phyloP scores from a whole-genome alignment of 2,329 filamentous ascomycete genomes.

The Neonectria coccinea region DNA sequence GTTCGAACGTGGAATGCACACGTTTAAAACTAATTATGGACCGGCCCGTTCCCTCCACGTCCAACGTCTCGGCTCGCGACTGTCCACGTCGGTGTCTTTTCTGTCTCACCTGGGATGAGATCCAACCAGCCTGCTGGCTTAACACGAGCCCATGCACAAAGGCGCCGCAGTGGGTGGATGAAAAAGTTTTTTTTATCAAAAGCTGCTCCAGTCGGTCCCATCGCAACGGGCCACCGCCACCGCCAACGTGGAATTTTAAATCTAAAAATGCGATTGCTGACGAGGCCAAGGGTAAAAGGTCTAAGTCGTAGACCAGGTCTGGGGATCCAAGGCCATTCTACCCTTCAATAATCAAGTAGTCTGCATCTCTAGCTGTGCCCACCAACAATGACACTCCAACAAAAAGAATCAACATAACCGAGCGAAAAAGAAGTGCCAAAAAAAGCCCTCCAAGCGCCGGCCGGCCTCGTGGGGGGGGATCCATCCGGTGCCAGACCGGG shows the following conservation, averaged over 20 bases:
- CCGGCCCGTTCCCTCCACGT: constrained; percentile 25
- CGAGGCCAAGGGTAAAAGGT: background rate
- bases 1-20: constrained; percentile 9
- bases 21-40: constrained; percentile 15
- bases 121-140: constrained; percentile 5
- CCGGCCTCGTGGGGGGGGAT: constrained; percentile 17
- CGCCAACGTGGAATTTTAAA: constrained; percentile 3
- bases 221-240: constrained; percentile 21
- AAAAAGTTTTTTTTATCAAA: background rate
- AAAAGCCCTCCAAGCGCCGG: constrained; percentile 17
- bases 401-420: background rate
- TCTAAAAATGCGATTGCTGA: constrained; percentile 8
- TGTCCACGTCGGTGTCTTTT: constrained; percentile 25
- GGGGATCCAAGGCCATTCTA: background rate
- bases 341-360: background rate
- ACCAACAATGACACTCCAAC: background rate
- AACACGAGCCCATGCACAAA: constrained; percentile 11
- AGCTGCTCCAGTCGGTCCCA: constrained; percentile 8
- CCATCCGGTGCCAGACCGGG: constrained; percentile 22
- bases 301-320: background rate
- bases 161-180: constrained; percentile 1
- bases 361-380: background rate
- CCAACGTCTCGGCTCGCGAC: constrained; percentile 9
- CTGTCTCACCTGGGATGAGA: constrained; percentile 12
- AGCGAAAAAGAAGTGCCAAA: constrained; percentile 12